These are phyloP conservation scores for Galium porrigens DNA, from an alignment of 305 asterid genomes.

Conservation along the genomic window DNA sequence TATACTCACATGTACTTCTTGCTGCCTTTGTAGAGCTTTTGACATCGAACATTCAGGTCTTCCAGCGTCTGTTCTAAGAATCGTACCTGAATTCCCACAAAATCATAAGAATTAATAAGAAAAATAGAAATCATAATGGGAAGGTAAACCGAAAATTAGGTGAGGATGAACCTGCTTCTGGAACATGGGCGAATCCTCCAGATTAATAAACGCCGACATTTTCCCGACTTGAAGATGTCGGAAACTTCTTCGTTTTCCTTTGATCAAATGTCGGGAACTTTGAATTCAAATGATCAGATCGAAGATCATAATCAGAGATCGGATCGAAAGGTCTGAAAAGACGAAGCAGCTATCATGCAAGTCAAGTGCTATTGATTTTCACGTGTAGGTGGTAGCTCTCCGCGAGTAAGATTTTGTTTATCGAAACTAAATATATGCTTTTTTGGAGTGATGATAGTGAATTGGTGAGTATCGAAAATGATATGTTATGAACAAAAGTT, in stretches of 20 bases:
- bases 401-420: neutral
- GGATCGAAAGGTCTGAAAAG: neutral
- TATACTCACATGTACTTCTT: slow-evolving; percentile 75
- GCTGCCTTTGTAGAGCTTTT: slow-evolving; percentile 68
- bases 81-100: slow-evolving; percentile 41
- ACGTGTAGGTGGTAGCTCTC: neutral
- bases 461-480: too few species aligned
- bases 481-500: too few species aligned
- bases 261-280: neutral
- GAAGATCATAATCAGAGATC: neutral
- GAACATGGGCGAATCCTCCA: slow-evolving; percentile 95
- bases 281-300: neutral
- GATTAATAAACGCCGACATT: slow-evolving; percentile 70
- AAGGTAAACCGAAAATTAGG: neutral
- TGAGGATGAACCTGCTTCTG: slow-evolving; percentile 52
- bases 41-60: slow-evolving; percentile 87
- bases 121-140: neutral
- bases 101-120: slow-evolving; percentile 2
- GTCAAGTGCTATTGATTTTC: neutral
- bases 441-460: too few species aligned
- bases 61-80: slow-evolving; percentile 68
- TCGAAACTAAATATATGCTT: neutral
- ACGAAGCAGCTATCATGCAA: neutral
- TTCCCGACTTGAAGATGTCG: neutral
- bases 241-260: neutral